These are phyloP conservation scores for Malassezia yamatoensis DNA, from an alignment of 1,284 basidiomycete genomes.

Conservation along the genomic window DNA sequence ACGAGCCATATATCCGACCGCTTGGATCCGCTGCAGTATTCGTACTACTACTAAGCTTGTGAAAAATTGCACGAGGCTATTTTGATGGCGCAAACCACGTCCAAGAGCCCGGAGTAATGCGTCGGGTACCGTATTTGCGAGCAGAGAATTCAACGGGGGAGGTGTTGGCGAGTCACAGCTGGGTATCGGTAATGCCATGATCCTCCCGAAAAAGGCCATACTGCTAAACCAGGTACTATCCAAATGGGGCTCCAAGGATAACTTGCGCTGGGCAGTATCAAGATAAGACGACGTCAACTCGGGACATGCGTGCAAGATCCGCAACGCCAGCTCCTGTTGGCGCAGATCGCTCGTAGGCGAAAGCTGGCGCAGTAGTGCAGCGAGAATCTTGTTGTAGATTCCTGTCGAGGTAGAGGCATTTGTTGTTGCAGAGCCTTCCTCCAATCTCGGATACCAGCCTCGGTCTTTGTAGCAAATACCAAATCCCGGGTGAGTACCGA, in stretches of 20 bases:
- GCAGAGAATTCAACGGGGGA: conserved; percentile 59
- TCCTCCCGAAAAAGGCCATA: conserved; percentile 65
- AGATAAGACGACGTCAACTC: conserved; percentile 69
- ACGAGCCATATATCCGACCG: conserved; percentile 12
- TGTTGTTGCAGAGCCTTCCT: conserved; percentile 15
- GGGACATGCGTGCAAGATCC: conserved; percentile 68
- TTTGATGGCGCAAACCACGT: conserved; percentile 56
- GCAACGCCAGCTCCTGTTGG: conserved; percentile 72
- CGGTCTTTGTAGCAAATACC: conserved; percentile 80
- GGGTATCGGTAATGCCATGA: conserved; percentile 59
- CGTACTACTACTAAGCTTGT: conserved; percentile 59
- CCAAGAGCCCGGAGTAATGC: conserved; percentile 52
- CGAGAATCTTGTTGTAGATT: conserved; percentile 75
- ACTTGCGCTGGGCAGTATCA: conserved; percentile 50
- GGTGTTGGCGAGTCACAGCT: conserved; percentile 54
- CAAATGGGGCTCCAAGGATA: conserved; percentile 74
- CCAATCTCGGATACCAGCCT: conserved; percentile 70
- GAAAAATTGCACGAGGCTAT: conserved; percentile 67
- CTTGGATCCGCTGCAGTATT: conserved; percentile 24
- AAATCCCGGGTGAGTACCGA: conserved; percentile 69
- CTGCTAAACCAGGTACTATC: conserved; percentile 82
- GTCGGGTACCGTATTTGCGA: conserved; percentile 47
- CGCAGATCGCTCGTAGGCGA: conserved; percentile 72
- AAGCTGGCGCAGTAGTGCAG: conserved; percentile 62
- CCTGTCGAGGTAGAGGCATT: conserved; percentile 21